These are phyloP conservation scores for Mrakia gelida DNA, from an alignment of 768 basidiomycete species.

Conservation along the genomic window DNA sequence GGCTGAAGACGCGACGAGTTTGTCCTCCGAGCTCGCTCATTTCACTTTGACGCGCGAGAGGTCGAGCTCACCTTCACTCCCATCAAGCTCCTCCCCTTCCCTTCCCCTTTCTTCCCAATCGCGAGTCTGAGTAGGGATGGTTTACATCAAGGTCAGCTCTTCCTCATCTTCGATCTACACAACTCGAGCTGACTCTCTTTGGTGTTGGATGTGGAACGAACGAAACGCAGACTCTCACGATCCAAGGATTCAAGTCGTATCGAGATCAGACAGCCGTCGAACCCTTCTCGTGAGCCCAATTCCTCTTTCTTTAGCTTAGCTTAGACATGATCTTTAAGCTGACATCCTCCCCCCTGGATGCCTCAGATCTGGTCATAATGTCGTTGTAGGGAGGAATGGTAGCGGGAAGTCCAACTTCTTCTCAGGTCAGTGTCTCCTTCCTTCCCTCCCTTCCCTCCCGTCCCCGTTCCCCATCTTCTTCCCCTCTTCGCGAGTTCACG, in stretches of 20 bases:
- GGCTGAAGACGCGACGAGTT: too few species aligned
- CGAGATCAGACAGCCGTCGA: conserved; percentile 60
- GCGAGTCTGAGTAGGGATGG: background rate
- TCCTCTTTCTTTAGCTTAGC: background rate
- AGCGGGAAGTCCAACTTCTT: conserved; percentile 99
- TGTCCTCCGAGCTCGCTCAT: too few species aligned
- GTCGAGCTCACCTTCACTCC: background rate
- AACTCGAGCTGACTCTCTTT: background rate
- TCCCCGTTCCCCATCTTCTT: background rate
- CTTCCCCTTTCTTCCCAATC: background rate
- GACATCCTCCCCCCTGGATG: background rate
- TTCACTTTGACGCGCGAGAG: too few species aligned
- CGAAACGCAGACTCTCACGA: conserved; percentile 43
- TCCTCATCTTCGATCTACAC: too few species aligned
- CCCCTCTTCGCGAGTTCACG: background rate
- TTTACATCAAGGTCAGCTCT: conserved; percentile 22
- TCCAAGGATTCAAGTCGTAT: conserved; percentile 89
- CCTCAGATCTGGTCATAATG: conserved; percentile 71
- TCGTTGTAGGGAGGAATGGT: conserved; percentile 95
- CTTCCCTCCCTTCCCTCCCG: background rate
- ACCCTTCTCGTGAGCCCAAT: conserved; percentile 60
- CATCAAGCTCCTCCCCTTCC: background rate
- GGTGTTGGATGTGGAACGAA: conserved; percentile 9
- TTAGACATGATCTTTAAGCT: background rate
- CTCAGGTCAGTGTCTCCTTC: conserved; percentile 57